Evolutionary conservation across 179 eudicot species (phyloP), one percentile per base, ranked within the genome.

Genomic region (Corrigiola litoralis): DNA sequence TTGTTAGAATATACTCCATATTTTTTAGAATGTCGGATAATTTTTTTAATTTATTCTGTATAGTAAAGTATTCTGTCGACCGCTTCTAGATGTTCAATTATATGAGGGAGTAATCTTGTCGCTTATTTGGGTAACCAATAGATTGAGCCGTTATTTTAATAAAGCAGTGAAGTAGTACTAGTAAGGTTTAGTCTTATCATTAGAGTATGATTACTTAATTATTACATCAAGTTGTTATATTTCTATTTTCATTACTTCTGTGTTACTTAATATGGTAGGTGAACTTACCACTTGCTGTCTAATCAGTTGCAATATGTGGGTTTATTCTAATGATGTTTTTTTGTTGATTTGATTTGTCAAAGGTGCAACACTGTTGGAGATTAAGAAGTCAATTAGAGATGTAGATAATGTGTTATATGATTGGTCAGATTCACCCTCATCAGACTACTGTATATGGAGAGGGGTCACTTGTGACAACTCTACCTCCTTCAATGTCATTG

Each of bases 381-480:
- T 95, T 18, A 95, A 95, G 85, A 95, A 95, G 75, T 86, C 99
- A 51, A 85, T 95, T 69, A 85, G 96, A 54, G 99, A 95, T 63
- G 92, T 85, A 58, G 95, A 95, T 37, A 95, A 95, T 84, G 92
- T 91, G 46, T 63, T 95, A 45, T 91, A 91, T 84, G 99, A 95
- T 79, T 95, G 99, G 99, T 84, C 96, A 48, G 82, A 75, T 76
- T 85, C 97, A 57, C 82, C 92, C 25, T 79, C 95, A 72, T 72
- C 96, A 47, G 99, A 95, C 49, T 88, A 73, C 69, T 95, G 99
- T 75, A 70, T 73, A 18, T 95, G 99, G 99, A 85, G 97, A 77
- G 99, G 99, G 16, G 80, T 95, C 56, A 72, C 81, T 0, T 95
- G 99, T 80, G 97, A 91, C 55, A 95, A 88, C 80, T 73, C 63